A percentile compares a stretch with the other conserved stretches of the same genome.
These are phyloP conservation scores for Tilletia walkeri DNA, from an alignment of 1,284 basidiomycete species.

Conservation along the genomic window DNA sequence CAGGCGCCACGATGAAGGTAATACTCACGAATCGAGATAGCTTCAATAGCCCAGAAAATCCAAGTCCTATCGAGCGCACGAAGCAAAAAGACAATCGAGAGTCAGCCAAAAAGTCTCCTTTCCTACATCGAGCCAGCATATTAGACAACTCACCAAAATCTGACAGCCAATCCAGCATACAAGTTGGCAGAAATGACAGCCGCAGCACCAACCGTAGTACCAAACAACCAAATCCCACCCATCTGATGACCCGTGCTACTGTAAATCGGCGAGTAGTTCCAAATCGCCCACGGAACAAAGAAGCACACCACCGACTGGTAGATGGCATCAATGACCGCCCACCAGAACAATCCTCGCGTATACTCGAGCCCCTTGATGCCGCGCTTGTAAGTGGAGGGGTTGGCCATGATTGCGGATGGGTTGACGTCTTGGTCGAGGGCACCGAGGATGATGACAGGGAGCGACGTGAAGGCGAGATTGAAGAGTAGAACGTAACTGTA, in stretches of 20 bases:
- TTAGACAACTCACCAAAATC: slow-evolving; percentile 18
- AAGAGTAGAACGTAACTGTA: slow-evolving; percentile 67
- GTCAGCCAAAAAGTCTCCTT: neutral
- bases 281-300: slow-evolving; percentile 82
- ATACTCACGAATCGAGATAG: slow-evolving; percentile 33
- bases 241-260: slow-evolving; percentile 55
- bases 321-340: slow-evolving; percentile 88
- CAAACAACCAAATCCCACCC: slow-evolving; percentile 71
- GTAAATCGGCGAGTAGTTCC: slow-evolving; percentile 60
- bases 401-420: slow-evolving; percentile 81
- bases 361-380: slow-evolving; percentile 91
- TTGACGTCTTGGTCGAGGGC: slow-evolving; percentile 96
- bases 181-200: slow-evolving; percentile 81
- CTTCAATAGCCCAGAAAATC: slow-evolving; percentile 44
- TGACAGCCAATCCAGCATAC: slow-evolving; percentile 36
- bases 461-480: slow-evolving; percentile 88
- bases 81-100: neutral
- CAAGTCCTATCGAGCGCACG: slow-evolving; percentile 24
- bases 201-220: slow-evolving; percentile 83
- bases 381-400: slow-evolving; percentile 87
- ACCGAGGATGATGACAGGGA: slow-evolving; percentile 89
- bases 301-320: slow-evolving; percentile 89
- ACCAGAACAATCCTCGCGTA: slow-evolving; percentile 86
- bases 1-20: neutral
- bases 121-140: neutral